Evolutionary conservation across 176 grass and related monocot genomes (phyloP).

Genomic region (Elaeis guineensis): DNA sequence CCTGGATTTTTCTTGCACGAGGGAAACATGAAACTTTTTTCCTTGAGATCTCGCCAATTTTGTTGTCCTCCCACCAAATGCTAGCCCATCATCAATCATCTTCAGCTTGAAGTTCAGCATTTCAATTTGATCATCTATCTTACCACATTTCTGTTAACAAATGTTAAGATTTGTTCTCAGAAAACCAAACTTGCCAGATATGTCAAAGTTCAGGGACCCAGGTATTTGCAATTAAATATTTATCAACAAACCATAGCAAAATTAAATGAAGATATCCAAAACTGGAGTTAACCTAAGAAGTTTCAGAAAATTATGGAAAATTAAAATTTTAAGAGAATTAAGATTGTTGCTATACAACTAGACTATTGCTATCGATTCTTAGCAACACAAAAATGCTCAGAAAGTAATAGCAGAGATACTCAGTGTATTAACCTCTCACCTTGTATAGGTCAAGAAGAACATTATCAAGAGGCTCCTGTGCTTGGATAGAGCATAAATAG

Average conservation of each 20-base stretch:
- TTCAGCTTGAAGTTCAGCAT: conserved; percentile 46
- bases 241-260: no score
- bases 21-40: conserved; percentile 41
- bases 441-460: conserved; percentile 60
- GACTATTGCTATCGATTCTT: no score
- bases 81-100: conserved; percentile 63
- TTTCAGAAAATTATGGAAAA: no score
- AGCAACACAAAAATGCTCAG: no score
- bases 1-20: conserved; percentile 64
- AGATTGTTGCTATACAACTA: no score
- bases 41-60: conserved; percentile 56
- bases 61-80: conserved; percentile 58
- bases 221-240: no score
- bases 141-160: conserved; percentile 59
- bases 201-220: no score
- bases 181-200: background rate
- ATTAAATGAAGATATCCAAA: background rate
- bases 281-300: background rate
- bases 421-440: conserved; percentile 23
- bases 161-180: conserved; percentile 18
- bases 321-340: no score
- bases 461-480: conserved; percentile 55
- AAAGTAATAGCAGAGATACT: no score
- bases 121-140: conserved; percentile 55
- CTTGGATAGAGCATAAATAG: conserved; percentile 39